phyloP scores from a whole-genome alignment of 2,329 filamentous ascomycete species.

The Trichoderma aggressivum region DNA sequence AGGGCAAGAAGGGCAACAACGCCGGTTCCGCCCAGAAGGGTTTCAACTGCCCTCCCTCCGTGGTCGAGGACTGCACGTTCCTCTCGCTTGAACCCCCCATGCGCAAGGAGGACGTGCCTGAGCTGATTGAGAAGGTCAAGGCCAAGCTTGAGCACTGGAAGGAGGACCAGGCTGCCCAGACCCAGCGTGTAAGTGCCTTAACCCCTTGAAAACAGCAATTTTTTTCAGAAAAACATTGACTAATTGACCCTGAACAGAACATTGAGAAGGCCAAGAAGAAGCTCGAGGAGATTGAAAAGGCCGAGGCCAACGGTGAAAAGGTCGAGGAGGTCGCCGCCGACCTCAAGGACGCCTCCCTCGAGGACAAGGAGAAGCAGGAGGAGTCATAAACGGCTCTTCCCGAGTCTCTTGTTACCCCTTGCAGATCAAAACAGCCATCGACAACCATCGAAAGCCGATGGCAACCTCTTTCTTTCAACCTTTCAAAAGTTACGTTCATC shows the following conservation, averaged over 20 bases:
- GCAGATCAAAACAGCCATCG: neutral
- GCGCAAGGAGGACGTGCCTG: conserved; percentile 76
- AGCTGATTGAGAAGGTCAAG: conserved; percentile 81
- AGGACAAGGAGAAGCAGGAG: conserved; percentile 52
- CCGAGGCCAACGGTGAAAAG: conserved; percentile 40
- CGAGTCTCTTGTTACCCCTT: neutral
- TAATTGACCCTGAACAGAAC: conserved; percentile 58
- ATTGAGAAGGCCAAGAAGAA: conserved; percentile 95
- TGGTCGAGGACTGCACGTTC: conserved; percentile 85
- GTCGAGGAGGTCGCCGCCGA: conserved; percentile 53
- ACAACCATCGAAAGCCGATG: neutral
- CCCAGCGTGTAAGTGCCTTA: conserved; percentile 68
- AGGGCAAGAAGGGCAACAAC: conserved; percentile 60
- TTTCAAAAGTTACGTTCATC: neutral
- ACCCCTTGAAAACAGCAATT: neutral
- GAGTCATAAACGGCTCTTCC: conserved; percentile 38
- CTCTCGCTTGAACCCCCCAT: conserved; percentile 86
- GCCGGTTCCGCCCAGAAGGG: conserved; percentile 49
- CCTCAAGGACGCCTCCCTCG: conserved; percentile 50
- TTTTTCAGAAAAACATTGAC: neutral
- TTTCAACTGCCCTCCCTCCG: conserved; percentile 84
- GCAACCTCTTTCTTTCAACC: neutral
- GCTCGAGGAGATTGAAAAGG: conserved; percentile 77
- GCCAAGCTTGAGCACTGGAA: conserved; percentile 92
- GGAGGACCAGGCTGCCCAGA: conserved; percentile 82